These are phyloP conservation scores for Zasmidium citrigriseum DNA, from an alignment of 2,329 filamentous ascomycete genomes.

Conservation along the genomic window DNA sequence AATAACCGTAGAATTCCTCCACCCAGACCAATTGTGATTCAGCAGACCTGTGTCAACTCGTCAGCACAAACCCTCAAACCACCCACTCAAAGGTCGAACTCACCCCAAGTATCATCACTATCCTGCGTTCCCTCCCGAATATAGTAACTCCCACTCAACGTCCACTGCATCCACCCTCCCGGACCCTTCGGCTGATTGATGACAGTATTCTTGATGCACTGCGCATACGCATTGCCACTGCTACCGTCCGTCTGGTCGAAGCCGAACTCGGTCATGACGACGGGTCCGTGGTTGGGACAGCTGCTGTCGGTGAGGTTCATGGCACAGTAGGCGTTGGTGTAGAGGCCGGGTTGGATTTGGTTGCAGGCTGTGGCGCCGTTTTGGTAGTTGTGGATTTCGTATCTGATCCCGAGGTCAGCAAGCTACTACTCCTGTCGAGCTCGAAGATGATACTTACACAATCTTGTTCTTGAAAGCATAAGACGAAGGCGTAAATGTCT, in stretches of 20 bases:
- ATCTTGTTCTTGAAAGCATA: constrained; percentile 44
- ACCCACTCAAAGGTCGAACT: constrained; percentile 7
- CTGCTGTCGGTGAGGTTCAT: constrained; percentile 38
- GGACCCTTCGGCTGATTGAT: constrained; percentile 45
- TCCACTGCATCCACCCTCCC: constrained; percentile 61
- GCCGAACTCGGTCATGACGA: constrained; percentile 58
- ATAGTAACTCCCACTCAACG: constrained; percentile 53
- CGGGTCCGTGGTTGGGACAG: constrained; percentile 40
- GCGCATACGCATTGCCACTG: constrained; percentile 53
- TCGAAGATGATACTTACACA: constrained; percentile 51
- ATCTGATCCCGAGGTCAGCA: constrained; percentile 62
- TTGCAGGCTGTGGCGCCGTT: constrained; percentile 49
- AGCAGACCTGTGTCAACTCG: constrained; percentile 44
- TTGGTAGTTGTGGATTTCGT: constrained; percentile 64
- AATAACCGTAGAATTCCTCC: constrained; percentile 20
- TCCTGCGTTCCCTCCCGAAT: constrained; percentile 55
- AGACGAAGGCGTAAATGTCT: constrained; percentile 50
- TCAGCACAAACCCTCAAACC: constrained; percentile 2
- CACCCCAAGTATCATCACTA: constrained; percentile 57
- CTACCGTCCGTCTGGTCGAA: constrained; percentile 53
- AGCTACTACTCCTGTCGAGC: no score
- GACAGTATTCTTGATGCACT: constrained; percentile 54
- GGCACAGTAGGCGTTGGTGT: constrained; percentile 56
- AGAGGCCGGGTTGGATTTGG: constrained; percentile 49
- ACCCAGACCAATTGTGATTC: constrained; percentile 55